These are phyloP conservation scores for Daedaleopsis sinensis DNA, from an alignment of 768 basidiomycete genomes.

Conservation along the genomic window DNA sequence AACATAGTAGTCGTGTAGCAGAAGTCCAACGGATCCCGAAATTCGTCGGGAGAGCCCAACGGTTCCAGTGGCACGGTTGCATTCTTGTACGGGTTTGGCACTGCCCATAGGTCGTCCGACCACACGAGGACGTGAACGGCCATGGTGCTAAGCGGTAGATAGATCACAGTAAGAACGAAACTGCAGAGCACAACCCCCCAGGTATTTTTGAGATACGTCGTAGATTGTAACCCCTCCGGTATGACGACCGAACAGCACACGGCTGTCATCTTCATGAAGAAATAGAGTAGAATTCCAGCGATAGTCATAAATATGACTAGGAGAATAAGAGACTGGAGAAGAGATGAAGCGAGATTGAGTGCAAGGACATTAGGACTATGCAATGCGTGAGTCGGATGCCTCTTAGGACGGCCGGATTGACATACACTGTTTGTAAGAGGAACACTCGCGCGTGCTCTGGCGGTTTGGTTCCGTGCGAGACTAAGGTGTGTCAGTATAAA, in stretches of 20 bases:
- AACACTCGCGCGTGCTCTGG: constrained; percentile 57
- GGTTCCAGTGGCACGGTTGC: constrained; percentile 53
- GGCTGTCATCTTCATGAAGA: constrained; percentile 55
- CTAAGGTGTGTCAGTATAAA: not conserved
- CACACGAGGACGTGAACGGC: constrained; percentile 76
- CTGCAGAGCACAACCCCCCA: constrained; percentile 63
- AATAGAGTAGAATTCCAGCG: constrained; percentile 55
- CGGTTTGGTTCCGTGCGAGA: constrained; percentile 24
- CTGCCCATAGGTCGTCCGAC: constrained; percentile 77
- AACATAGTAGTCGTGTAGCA: constrained; percentile 83
- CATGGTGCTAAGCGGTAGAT: constrained; percentile 79
- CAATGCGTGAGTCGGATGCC: constrained; percentile 7
- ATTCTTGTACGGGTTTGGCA: constrained; percentile 69
- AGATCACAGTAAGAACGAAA: constrained; percentile 69
- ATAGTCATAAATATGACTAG: constrained; percentile 61
- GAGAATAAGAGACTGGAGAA: constrained; percentile 61
- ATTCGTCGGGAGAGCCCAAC: constrained; percentile 58
- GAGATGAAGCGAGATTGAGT: constrained; percentile 67
- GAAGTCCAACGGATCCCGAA: constrained; percentile 66
- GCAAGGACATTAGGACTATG: constrained; percentile 72
- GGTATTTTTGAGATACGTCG: constrained; percentile 42
- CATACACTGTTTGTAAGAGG: constrained; percentile 71
- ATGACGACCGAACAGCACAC: constrained; percentile 51
- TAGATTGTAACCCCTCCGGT: constrained; percentile 58
- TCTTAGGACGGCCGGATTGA: constrained; percentile 4